These are phyloP conservation scores for Xylariaceae sp. DNA, from an alignment of 2,329 filamentous ascomycete species.

Conservation along the genomic window DNA sequence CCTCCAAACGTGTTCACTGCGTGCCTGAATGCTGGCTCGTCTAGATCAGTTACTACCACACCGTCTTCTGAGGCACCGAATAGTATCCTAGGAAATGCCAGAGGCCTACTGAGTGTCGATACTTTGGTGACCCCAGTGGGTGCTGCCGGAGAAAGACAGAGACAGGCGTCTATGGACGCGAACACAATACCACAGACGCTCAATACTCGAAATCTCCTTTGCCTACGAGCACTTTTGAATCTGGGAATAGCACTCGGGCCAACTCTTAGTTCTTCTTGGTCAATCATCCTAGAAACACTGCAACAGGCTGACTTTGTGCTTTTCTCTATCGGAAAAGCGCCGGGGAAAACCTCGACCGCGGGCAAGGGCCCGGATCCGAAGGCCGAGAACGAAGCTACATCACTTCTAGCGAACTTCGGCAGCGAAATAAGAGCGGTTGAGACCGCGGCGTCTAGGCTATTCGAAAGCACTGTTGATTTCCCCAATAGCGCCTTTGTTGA, in stretches of 20 bases:
- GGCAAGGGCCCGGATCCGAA: conserved; percentile 50
- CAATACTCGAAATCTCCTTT: conserved; percentile 87
- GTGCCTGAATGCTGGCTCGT: conserved; percentile 54
- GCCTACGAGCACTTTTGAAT: conserved; percentile 88
- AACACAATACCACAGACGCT: conserved; percentile 54
- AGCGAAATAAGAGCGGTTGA: conserved; percentile 87
- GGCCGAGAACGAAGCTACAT: conserved; percentile 53
- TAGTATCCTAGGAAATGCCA: conserved; percentile 70
- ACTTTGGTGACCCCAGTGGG: conserved; percentile 64
- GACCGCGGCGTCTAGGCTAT: conserved; percentile 79
- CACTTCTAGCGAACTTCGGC: conserved; percentile 68
- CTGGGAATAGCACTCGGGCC: conserved; percentile 92
- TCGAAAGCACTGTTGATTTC: conserved; percentile 92
- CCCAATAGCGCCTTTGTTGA: conserved; percentile 79
- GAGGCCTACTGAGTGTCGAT: conserved; percentile 74
- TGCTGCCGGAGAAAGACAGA: conserved; percentile 58
- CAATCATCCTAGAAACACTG: conserved; percentile 86
- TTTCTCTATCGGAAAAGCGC: conserved; percentile 61
- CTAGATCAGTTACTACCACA: conserved; percentile 47
- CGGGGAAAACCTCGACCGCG: conserved; percentile 54
- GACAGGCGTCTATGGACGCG: conserved; percentile 62
- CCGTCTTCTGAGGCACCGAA: conserved; percentile 54
- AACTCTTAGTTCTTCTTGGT: conserved; percentile 82
- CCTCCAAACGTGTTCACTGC: conserved; percentile 75
- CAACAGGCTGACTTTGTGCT: conserved; percentile 92